Evolutionary conservation across 371 early-diverging fungal species (phyloP), one percentile per base, ranked within the genome.

Genomic region (Circinella umbellata): DNA sequence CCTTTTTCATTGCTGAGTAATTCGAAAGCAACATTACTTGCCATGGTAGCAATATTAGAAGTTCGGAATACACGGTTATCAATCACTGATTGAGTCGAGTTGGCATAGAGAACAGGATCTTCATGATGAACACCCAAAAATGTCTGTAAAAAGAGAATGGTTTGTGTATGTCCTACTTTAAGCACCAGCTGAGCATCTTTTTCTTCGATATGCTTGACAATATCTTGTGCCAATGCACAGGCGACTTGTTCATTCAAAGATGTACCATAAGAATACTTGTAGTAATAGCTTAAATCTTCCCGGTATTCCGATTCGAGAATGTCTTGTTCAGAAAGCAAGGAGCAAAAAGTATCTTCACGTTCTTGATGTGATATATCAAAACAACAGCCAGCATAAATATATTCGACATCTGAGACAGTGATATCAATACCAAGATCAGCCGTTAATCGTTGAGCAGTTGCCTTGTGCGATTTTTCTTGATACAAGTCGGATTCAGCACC

Each of bases 121-220:
- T 78, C 73, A n/a, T 74, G 47, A 39, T 67, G 67, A 4, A 80
- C 37, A 20, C 74, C 75, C 27, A 83, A 63, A 17, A 76, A 64
- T 0, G 81, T 75, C 17, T 71, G 72, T 13, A 83, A 49, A 17
- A 81, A 80, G 2, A 76, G 35, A 8, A 81, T 49, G 3, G 85
- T 84, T 66, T 84, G 78, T 17, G 77, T 64, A 69, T 84, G 82
- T 13, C 78, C 78, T 57, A 81, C 76, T 27, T 72, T 75, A 14
- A 82, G 60, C 35, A 68, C 70, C 9, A 75, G 36, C n/a, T 64
- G 73, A 14, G 35, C 63, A 27, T 57, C 57, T 18, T 57, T 6
- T 7, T 57, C n/a, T 4, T 76, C 70, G 1, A 80, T 73, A 15
- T 66, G 57, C 3, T 73, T 39, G 42, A 82, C 15, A 4, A 85